Evolutionary conservation across 805 yeast genomes (phyloP), one percentile per base, ranked within the genome.

Genomic region (Suhomyces emberorum): DNA sequence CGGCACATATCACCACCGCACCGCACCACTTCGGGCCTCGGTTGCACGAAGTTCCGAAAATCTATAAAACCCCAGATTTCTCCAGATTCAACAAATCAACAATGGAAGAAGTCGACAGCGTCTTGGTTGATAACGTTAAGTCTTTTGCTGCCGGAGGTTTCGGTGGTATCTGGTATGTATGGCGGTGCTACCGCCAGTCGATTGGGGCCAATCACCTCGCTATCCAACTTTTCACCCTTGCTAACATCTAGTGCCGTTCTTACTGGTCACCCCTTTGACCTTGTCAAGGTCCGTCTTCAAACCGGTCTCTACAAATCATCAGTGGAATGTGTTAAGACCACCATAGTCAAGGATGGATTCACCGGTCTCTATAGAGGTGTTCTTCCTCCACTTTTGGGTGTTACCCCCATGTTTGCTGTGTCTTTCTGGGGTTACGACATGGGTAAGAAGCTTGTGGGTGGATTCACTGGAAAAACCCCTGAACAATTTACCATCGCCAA

Each of bases 371-470:
- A 91, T 63, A 72, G 95, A 54, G 98, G 98, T 41, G 97, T 93
- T 21, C 71, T 85, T 9, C 96, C 98, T 10, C 98, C 98, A 3
- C 65, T 91, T 35, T 57, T 86, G n/a, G 98, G 98, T 16, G 97
- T 91, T 15, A 93, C 98, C 0, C 98, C 98, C 19, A 93, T 91
- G 86, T 93, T 93, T 69, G 98, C 98, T 2, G 93, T 93, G 16
- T 84, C 95, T 2, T 91, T 91, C 68, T 91, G 98, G 98, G 98
- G 98, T 54, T 91, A 93, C 61, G 97, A 88, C 55, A 70, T 87
- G 35, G 98, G 98, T 44, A 88, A 88, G 65, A 78, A 77, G 44
- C 40, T 91, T 3, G 95, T 89, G 3, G 49, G 75, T 1, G 46
- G 60, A 3, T 61, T 52, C 38, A 57, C 68, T 3, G 71, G 72